Evolutionary conservation across 2,329 filamentous ascomycete genomes (phyloP).

Genomic region (Talaromyces verruculosus): DNA sequence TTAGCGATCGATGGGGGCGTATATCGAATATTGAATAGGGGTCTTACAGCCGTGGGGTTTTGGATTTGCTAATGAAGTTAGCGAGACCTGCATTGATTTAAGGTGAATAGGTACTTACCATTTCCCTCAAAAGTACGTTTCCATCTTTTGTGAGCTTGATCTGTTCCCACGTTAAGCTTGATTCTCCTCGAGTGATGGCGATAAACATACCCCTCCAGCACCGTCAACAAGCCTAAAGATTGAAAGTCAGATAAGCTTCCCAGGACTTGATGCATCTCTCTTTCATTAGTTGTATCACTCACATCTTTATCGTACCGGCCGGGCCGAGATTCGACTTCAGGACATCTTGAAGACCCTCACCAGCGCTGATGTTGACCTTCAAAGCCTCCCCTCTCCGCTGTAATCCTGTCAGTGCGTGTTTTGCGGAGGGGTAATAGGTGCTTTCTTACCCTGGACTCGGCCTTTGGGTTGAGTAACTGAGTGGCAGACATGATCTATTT

Average conservation of each 20-base stretch:
- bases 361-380: constrained; percentile 92
- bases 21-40: constrained; percentile 18
- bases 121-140: constrained; percentile 74
- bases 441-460: constrained; percentile 82
- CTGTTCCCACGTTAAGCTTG: constrained; percentile 46
- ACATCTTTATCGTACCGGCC: constrained; percentile 95
- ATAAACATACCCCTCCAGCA: constrained; percentile 55
- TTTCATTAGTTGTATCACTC: constrained; percentile 27
- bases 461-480: constrained; percentile 97
- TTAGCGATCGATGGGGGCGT: constrained; percentile 12
- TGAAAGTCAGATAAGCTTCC: constrained; percentile 32
- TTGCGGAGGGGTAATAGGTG: constrained; percentile 28
- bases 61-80: constrained; percentile 71
- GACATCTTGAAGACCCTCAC: constrained; percentile 90
- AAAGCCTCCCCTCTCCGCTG: constrained; percentile 96
- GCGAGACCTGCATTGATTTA: background rate
- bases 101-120: constrained; percentile 47
- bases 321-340: constrained; percentile 95
- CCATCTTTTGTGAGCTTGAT: constrained; percentile 99
- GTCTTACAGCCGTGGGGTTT: constrained; percentile 85
- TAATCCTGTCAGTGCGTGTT: constrained; percentile 47
- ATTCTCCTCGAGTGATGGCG: constrained; percentile 18
- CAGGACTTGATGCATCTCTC: background rate
- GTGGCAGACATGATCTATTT: constrained; percentile 78
- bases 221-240: constrained; percentile 59